Base-by-base conservation (phyloP, 192 early-diverging fungal species). In the Backusella morwellensis region DNA sequence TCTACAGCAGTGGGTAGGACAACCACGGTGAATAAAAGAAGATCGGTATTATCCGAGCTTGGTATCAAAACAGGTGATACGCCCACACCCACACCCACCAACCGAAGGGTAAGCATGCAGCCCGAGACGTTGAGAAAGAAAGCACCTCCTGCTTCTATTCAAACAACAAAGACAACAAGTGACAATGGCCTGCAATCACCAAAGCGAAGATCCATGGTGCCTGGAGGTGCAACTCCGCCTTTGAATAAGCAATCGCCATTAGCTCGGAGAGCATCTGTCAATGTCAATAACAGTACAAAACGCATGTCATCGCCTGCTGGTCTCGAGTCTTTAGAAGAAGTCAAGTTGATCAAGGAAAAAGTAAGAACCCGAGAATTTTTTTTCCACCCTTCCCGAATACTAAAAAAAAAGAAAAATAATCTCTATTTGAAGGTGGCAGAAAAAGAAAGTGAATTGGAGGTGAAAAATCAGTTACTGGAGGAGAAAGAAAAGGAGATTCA, bases 401-500 rank as follows among this genome's bases (percentile, higher is more conserved):
- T 44, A 44, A 44, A 44, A 5, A 44, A 14, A 44, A 42, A 12
- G 17, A 44, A 44, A 4, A 44, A 12, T 11, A 42, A 12, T 44
- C 11, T 44, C 15, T 14, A 2, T 44, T 23, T 42, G 32, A 32
- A 71, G 70, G 23, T 71, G n/a, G 15, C 36, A 29, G 23, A 41
- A 44, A 41, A 71, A 26, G 70, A 71, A 44, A 26, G 9, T 56
- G 54, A 56, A 56, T 56, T 56, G 21, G 6, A 56, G 23, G 2
- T 23, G 23, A 63, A 63, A 63, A 29, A 63, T 63, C 15, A 42
- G 26, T 19, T 32, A 32, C 9, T 72, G 41, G 42, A 42, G 40
- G 44, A 72, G 23, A 72, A 72, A 44, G 70, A 72, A 72, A 17
- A 72, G 42, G 70, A 72, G 40, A 72, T 72, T 29, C 23, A 72